A percentile compares a stretch with the other conserved stretches of the same genome.
phyloP scores from a whole-genome alignment of 1,284 basidiomycete species.

The Trichosporon sp. region DNA sequence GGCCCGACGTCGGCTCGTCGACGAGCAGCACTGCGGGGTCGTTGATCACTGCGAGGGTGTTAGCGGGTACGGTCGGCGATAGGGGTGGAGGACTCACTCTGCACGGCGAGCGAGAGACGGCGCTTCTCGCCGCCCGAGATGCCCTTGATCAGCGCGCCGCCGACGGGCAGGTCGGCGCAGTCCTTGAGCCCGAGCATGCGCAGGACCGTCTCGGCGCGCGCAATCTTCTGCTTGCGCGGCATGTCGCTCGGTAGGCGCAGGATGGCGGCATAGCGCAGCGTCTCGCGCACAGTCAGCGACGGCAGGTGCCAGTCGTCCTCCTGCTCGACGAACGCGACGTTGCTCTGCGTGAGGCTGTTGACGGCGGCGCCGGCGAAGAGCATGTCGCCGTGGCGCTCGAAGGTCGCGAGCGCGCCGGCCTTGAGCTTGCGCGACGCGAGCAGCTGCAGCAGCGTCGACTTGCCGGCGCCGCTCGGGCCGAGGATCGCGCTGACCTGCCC shows the following conservation, averaged over 20 bases:
- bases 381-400: conserved; percentile 42
- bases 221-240: conserved; percentile 49
- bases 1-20: conserved; percentile 52
- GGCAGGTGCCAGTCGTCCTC: conserved; percentile 55
- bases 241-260: conserved; percentile 53
- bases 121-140: conserved; percentile 58
- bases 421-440: conserved; percentile 49
- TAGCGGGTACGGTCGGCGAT: too few species aligned
- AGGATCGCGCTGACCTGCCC: conserved; percentile 54
- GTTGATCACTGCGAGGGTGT: too few species aligned
- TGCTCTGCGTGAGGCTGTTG: conserved; percentile 34
- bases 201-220: conserved; percentile 54
- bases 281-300: conserved; percentile 51
- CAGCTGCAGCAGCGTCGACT: conserved; percentile 53
- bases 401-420: conserved; percentile 45
- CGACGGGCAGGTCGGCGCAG: conserved; percentile 57
- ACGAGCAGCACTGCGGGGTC: conserved; percentile 54
- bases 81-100: too few species aligned
- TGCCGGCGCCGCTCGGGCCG: conserved; percentile 51
- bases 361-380: conserved; percentile 44
- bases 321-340: conserved; percentile 56
- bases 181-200: conserved; percentile 55
- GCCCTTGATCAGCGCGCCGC: conserved; percentile 54
- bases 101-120: conserved; percentile 55
- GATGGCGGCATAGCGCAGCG: conserved; percentile 54